These are phyloP conservation scores for Periconia digitata DNA, from an alignment of 2,329 filamentous ascomycete genomes.

Conservation along the genomic window DNA sequence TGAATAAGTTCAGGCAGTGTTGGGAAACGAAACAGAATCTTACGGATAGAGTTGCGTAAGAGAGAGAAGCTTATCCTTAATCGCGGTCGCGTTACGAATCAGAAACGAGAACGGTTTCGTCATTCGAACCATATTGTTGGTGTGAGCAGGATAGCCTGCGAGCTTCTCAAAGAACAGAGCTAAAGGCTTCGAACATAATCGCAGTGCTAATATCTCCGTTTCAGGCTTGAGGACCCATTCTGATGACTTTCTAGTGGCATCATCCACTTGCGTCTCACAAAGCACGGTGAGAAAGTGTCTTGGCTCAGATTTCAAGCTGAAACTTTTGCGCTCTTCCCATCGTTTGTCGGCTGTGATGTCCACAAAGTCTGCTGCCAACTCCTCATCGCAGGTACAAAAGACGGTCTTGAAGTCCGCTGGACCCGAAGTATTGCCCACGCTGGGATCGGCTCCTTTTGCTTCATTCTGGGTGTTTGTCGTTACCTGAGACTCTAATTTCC, in stretches of 20 bases:
- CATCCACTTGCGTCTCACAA: background rate
- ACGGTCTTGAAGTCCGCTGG: background rate
- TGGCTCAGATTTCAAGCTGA: background rate
- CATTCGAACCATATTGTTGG: background rate
- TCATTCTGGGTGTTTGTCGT: no score
- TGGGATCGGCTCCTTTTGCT: no score
- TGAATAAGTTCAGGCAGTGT: no score
- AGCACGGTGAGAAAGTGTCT: background rate
- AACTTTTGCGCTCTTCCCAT: background rate
- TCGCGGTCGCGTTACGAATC: background rate
- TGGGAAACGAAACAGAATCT: background rate
- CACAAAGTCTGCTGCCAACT: background rate
- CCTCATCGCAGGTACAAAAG: background rate
- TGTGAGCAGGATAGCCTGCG: background rate
- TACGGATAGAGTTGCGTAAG: background rate
- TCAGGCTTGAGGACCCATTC: background rate
- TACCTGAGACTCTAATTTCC: background rate
- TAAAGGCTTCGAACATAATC: background rate
- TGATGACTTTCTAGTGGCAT: background rate
- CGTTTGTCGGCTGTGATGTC: background rate
- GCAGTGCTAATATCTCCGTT: background rate
- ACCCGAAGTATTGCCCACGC: no score
- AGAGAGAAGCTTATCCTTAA: background rate
- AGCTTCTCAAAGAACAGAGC: background rate
- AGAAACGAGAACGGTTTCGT: background rate